Base-by-base conservation (phyloP, 2,329 filamentous ascomycete species). In the Tympanopsis confertula region DNA sequence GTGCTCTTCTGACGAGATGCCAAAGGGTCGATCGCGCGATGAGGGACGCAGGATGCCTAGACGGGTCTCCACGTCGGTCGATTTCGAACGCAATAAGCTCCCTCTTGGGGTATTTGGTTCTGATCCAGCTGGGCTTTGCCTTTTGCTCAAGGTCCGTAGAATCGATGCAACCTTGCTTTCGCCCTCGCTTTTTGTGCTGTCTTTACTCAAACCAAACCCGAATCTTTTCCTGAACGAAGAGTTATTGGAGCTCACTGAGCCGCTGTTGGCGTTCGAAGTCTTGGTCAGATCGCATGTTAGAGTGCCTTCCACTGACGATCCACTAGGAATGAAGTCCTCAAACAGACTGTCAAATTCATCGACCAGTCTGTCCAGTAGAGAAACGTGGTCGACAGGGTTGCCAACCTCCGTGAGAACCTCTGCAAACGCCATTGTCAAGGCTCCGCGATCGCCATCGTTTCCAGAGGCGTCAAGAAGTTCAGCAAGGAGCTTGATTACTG, bases 291-390 rank as follows among this genome's bases (percentile, higher is more conserved):
- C 67, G 18, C 73, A 75, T 42, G 67, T 74, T 42, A 76, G 59
- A 2, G 75, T 75, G 36, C 81, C 79, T 42, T 71, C 74, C 4
- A 33, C 7, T 18, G 30, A 33, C 7, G 30, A 10, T 7, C 30
- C 30, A 15, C 30, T 17, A 7, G 30, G 30, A 15, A 33, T 33
- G 17, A 10, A 33, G 7, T 84, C 78, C 38, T 87, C 83, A 49
- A 94, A 94, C n/a, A 95, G 78, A 20, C 78, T 75, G 39, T 94
- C 86, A 44, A 84, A 86, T 51, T 94, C 88, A 44, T 94, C 85
- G 0, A 95, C 86, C 17, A 95, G 71, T 15, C 86, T 78, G 58
- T 95, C 88, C 35, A 95, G 67, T 13, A 95, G 64, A 39, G 89
- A 91, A 47, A 95, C 88, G 53, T 89, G 91, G 44, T 87, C 74